These are phyloP conservation scores for Phaeodactylum tricornutum DNA, from an alignment of 108 stramenopile species.

Conservation along the genomic window DNA sequence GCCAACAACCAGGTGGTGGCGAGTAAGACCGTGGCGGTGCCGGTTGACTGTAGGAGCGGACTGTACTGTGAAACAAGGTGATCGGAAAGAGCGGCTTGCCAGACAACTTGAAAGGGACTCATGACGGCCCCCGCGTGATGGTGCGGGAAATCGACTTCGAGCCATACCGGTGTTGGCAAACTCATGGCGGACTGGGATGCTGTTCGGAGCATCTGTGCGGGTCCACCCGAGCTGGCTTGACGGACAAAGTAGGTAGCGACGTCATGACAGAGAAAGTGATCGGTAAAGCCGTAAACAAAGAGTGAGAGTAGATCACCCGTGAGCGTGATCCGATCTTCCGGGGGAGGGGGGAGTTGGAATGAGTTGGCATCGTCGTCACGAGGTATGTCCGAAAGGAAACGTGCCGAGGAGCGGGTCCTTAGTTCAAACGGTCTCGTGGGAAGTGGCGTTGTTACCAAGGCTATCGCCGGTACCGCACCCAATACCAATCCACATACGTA, in stretches of 20 bases:
- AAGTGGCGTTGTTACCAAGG: no score
- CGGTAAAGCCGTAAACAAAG: slow-evolving; percentile 65
- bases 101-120: no score
- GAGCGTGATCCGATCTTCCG: slow-evolving; percentile 65
- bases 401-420: no score
- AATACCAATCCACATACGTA: no score
- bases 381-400: no score
- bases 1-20: slow-evolving; percentile 57
- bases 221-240: neutral
- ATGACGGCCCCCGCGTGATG: no score
- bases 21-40: slow-evolving; percentile 46
- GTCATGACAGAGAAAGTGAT: slow-evolving; percentile 48
- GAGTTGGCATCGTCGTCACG: no score
- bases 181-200: slow-evolving; percentile 9
- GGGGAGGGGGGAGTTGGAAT: slow-evolving; percentile 52
- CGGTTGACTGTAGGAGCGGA: slow-evolving; percentile 40
- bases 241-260: slow-evolving; percentile 11
- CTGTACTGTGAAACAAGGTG: slow-evolving; percentile 32
- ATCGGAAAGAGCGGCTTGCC: slow-evolving; percentile 16
- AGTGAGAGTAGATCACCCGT: slow-evolving; percentile 63
- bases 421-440: no score
- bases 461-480: no score
- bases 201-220: neutral
- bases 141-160: slow-evolving; percentile 20
- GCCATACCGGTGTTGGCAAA: slow-evolving; percentile 47